Base-by-base conservation (phyloP, 345 rosid genomes). In the Leavenworthia alabamica region DNA sequence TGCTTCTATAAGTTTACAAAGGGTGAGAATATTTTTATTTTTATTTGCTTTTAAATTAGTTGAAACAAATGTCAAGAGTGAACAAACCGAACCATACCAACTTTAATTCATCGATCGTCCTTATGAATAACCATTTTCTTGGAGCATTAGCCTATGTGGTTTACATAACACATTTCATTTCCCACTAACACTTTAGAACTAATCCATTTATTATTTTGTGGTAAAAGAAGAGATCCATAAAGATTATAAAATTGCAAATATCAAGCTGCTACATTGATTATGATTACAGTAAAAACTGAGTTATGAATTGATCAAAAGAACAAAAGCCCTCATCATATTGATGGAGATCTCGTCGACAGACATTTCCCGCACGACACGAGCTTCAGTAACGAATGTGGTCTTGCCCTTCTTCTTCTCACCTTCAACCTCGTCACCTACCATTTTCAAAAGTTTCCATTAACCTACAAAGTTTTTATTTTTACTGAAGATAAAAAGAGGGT, bases 291-390 rank as follows among this genome's bases (percentile, higher is more conserved):
- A 55, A 54, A 62, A 55, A 55, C 61, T 62, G 29, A 23, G 35
- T 60, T 60, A 53, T 44, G 67, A 13, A 13, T 44, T 10, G 23
- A 42, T 13, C 31, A 42, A 60, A 60, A 15, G 24, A 35, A 61
- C 50, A 47, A 17, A 55, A 22, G 7, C n/a, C 35, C 4, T 49
- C 20, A 70, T 70, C 74, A n/a, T n/a, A n/a, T 70, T 56, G 53
- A 62, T 10, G 86, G 84, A 68, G 99, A 85, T 64, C 77, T 85
- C 10, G 83, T 73, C 17, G 90, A 79, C 20, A 93, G 61, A 71
- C 95, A 89, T 65, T 81, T 79, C 53, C 96, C 96, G 19, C 99
- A 93, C 2, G 86, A 75, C 61, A 89, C 84, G 0, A 89, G 78
- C 76, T 90, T 93, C 75, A 89, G 45, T 72, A 93, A 78, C 2